Conservation (phyloP, 2,329 filamentous ascomycete genomes). For the Ophiocordyceps camponoti-rufipedis region DNA sequence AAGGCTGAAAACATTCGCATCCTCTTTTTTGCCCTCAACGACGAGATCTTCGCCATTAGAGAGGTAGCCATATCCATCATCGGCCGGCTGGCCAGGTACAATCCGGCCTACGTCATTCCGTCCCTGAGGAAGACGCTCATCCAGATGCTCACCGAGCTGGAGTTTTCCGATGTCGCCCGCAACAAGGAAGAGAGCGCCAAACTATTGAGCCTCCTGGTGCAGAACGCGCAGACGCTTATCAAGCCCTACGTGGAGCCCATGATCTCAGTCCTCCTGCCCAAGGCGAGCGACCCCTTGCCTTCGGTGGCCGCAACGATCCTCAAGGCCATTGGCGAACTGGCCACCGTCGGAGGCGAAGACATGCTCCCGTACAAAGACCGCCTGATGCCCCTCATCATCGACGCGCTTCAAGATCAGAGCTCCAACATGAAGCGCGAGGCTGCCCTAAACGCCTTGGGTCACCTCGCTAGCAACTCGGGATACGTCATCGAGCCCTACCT, state of each 20-base stretch:
- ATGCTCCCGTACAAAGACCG: constrained; percentile 84
- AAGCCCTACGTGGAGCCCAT: constrained; percentile 96
- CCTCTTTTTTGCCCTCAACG: constrained; percentile 86
- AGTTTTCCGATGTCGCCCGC: constrained; percentile 82
- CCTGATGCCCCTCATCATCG: constrained; percentile 88
- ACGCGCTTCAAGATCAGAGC: constrained; percentile 84
- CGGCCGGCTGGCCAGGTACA: constrained; percentile 74
- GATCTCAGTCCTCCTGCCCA: constrained; percentile 84
- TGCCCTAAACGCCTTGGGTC: constrained; percentile 74
- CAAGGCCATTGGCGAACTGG: constrained; percentile 84
- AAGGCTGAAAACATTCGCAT: constrained; percentile 96
- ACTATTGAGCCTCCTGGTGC: constrained; percentile 78
- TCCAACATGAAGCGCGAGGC: constrained; percentile 82
- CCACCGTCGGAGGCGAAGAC: constrained; percentile 81
- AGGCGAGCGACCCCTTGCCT: constrained; percentile 67
- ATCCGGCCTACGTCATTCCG: constrained; percentile 94
- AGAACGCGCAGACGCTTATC: constrained; percentile 82
- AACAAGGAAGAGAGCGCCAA: constrained; percentile 96
- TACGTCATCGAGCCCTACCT: constrained; percentile 95
- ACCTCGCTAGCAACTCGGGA: constrained; percentile 86
- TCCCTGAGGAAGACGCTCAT: constrained; percentile 88
- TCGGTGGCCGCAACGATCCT: constrained; percentile 90
- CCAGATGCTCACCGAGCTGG: constrained; percentile 87
- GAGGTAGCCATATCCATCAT: constrained; percentile 95
- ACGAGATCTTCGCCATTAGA: constrained; percentile 80